Evolutionary conservation across 495 filamentous ascomycete species (phyloP).

Genomic region (Aspergillus steynii): DNA sequence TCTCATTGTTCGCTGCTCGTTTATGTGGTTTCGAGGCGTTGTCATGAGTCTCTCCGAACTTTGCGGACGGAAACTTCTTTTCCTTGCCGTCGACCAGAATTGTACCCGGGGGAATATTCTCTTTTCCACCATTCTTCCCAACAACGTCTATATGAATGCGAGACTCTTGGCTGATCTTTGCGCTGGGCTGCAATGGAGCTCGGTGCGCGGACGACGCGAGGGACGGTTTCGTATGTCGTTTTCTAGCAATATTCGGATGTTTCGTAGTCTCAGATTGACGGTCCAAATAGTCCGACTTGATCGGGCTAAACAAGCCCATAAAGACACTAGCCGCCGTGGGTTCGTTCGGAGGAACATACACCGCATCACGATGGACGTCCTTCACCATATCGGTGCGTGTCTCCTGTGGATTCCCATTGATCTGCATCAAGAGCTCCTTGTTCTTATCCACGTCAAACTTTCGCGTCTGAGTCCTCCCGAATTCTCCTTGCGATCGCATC

Average conservation of each 20-base stretch:
- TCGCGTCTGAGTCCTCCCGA: conserved; percentile 1
- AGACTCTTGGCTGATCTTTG: conserved; percentile 33
- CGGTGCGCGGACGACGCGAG: conserved; percentile 28
- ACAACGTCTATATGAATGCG: conserved; percentile 31
- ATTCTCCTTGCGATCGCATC: conserved; percentile 13
- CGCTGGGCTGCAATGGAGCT: conserved; percentile 39
- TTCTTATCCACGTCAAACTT: conserved; percentile 13
- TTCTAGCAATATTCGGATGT: conserved; percentile 27
- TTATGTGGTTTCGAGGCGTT: neutral
- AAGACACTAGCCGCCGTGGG: conserved; percentile 42
- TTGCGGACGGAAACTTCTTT: conserved; percentile 16
- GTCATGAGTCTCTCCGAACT: neutral
- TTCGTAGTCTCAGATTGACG: conserved; percentile 17
- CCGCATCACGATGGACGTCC: conserved; percentile 35
- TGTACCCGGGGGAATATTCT: conserved; percentile 46
- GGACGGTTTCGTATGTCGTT: conserved; percentile 32
- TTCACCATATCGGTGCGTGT: conserved; percentile 26
- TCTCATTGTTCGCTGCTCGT: neutral
- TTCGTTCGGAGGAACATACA: conserved; percentile 46
- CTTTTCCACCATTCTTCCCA: conserved; percentile 49
- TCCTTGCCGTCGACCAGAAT: conserved; percentile 15
- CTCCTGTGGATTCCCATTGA: conserved; percentile 11
- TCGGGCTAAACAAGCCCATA: conserved; percentile 42
- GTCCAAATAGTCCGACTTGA: conserved; percentile 24
- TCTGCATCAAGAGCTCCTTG: conserved; percentile 18